phyloP scores from a whole-genome alignment of 768 basidiomycete species.

The Harrya chromipes region DNA sequence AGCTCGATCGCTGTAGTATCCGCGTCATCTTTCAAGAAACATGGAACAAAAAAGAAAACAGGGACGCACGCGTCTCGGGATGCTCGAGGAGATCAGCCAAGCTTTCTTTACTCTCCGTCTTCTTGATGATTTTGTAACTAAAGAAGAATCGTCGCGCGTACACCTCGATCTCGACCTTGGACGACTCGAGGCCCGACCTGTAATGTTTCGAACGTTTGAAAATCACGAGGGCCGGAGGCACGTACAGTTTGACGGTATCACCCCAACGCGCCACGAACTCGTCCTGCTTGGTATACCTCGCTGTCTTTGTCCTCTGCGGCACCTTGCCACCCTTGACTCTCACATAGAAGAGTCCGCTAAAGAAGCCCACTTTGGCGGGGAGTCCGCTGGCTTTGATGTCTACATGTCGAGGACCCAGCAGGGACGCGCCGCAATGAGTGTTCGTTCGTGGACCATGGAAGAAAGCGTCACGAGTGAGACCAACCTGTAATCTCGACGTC shows the following conservation, averaged over 20 bases:
- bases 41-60: not conserved
- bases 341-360: conserved; percentile 28
- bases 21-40: not conserved
- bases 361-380: conserved; percentile 31
- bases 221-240: not conserved
- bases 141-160: conserved; percentile 32
- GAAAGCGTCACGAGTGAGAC: too few species aligned
- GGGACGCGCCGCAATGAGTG: too few species aligned
- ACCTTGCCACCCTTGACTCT: conserved; percentile 28
- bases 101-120: conserved; percentile 33
- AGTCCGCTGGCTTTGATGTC: conserved; percentile 35
- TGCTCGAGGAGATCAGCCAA: conserved; percentile 33
- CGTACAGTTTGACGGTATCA: conserved; percentile 25
- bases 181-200: conserved; percentile 31
- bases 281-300: conserved; percentile 23
- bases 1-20: conserved; percentile 24
- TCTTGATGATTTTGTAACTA: conserved; percentile 33
- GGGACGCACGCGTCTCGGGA: conserved; percentile 25
- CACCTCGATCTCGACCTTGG: conserved; percentile 33
- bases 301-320: conserved; percentile 26
- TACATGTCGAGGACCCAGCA: not conserved
- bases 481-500: conserved; percentile 29
- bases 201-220: too few species aligned
- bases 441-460: too few species aligned
- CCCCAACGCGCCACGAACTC: conserved; percentile 30